These are phyloP conservation scores for Phytophthora meadii DNA, from an alignment of 352 stramenopile genomes.

Conservation along the genomic window DNA sequence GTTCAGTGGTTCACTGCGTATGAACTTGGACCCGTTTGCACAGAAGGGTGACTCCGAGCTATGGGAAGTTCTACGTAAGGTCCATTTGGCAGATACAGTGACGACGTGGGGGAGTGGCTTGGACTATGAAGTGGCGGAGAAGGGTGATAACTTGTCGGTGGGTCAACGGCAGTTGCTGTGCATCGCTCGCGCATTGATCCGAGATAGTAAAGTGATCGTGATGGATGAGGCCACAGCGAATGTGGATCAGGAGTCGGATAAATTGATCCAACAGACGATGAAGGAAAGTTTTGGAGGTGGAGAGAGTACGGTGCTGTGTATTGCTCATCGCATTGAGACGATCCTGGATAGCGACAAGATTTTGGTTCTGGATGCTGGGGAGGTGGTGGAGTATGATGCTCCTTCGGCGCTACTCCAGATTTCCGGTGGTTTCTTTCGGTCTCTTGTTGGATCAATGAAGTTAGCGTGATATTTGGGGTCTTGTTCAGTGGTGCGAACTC, in stretches of 20 bases:
- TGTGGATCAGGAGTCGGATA: conserved; percentile 87
- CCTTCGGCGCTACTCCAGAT: conserved; percentile 67
- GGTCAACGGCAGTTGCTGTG: conserved; percentile 96
- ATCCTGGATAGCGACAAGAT: conserved; percentile 94
- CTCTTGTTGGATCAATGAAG: conserved; percentile 31
- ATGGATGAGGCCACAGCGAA: conserved; percentile 96
- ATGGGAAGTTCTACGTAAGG: conserved; percentile 53
- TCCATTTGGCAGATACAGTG: conserved; percentile 67
- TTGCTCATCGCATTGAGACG: conserved; percentile 94
- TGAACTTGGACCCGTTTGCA: conserved; percentile 91
- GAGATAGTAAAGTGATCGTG: conserved; percentile 90
- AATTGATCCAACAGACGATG: conserved; percentile 75
- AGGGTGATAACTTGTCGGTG: conserved; percentile 95
- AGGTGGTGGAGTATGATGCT: conserved; percentile 33
- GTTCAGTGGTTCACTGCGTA: conserved; percentile 89
- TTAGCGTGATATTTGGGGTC: no score
- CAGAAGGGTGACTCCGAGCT: conserved; percentile 68
- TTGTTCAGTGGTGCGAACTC: no score
- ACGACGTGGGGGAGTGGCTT: conserved; percentile 71
- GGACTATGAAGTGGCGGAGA: conserved; percentile 89
- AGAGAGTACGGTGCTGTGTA: conserved; percentile 92
- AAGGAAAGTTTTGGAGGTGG: conserved; percentile 83
- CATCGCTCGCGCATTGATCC: conserved; percentile 93
- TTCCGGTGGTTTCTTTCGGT: conserved; percentile 75
- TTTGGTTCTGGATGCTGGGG: conserved; percentile 88